These are phyloP conservation scores for Polychytrium aggregatum DNA, from an alignment of 192 early-diverging fungal species.

Conservation along the genomic window DNA sequence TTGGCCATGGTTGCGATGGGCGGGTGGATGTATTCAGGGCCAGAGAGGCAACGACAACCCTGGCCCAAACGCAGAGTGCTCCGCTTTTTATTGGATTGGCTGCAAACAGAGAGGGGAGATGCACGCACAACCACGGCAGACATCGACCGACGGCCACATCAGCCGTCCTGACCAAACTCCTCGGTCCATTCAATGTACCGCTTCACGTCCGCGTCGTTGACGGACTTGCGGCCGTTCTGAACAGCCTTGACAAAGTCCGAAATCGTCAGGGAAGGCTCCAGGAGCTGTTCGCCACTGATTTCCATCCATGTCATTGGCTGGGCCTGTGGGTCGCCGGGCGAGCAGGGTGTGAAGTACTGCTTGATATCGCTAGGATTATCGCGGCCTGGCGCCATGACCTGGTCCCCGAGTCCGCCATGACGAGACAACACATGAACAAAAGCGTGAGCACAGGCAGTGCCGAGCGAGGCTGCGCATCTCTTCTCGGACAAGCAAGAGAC, in stretches of 20 bases:
- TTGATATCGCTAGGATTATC: constrained; percentile 34
- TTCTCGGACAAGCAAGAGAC: background rate
- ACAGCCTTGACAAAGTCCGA: constrained; percentile 79
- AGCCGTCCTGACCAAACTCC: too few relatives aligned
- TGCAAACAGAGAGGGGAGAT: too few relatives aligned
- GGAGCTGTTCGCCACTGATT: constrained; percentile 68
- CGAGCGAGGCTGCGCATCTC: background rate
- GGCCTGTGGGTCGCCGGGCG: constrained; percentile 80
- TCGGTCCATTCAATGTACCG: constrained; percentile 86
- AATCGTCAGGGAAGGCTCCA: constrained; percentile 82
- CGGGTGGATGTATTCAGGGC: too few relatives aligned
- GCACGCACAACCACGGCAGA: too few relatives aligned
- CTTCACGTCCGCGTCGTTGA: constrained; percentile 69
- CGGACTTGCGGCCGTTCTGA: constrained; percentile 64
- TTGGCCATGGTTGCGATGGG: too few relatives aligned
- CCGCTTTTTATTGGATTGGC: too few relatives aligned
- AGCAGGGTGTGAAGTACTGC: constrained; percentile 79
- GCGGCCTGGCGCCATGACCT: constrained; percentile 50
- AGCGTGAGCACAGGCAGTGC: constrained; percentile 6
- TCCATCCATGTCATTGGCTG: constrained; percentile 83
- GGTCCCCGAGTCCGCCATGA: background rate
- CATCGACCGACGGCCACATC: too few relatives aligned
- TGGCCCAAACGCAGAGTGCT: too few relatives aligned
- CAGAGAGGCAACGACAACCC: too few relatives aligned
- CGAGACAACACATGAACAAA: constrained; percentile 1